phyloP scores from a whole-genome alignment of 441 rosid species.

The Geranium incanum region DNA sequence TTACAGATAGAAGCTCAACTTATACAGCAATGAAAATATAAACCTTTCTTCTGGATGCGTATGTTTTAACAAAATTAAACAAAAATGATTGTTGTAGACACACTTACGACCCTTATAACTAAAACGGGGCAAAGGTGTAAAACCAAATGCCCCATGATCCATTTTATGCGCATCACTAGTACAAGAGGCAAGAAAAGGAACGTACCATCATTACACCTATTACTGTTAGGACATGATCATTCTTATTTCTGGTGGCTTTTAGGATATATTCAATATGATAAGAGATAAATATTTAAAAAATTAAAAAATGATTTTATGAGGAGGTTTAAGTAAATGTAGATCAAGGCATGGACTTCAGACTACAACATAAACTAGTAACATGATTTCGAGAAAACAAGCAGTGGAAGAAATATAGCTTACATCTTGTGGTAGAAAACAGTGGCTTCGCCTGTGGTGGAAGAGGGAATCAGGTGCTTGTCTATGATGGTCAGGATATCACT shows the following conservation, averaged over 20 bases:
- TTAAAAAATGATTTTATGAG: too few relatives aligned
- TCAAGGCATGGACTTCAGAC: too few relatives aligned
- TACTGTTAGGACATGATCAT: not conserved
- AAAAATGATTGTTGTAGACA: not conserved
- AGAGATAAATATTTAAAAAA: too few relatives aligned
- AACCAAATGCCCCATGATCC: not conserved
- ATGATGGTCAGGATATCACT: constrained; percentile 75
- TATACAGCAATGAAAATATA: too few relatives aligned
- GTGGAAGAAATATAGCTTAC: constrained; percentile 30
- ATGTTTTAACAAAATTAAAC: not conserved
- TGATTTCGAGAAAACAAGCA: too few relatives aligned
- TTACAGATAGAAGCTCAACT: not conserved
- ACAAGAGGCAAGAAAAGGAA: not conserved
- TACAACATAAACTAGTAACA: not conserved
- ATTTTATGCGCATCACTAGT: not conserved
- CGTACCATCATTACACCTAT: not conserved
- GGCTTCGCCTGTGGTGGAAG: constrained; percentile 85
- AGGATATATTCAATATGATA: not conserved
- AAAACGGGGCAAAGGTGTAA: not conserved
- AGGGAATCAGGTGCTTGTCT: constrained; percentile 74
- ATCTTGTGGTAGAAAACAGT: constrained; percentile 95
- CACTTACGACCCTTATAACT: not conserved
- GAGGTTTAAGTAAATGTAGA: too few relatives aligned
- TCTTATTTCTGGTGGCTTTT: not conserved
- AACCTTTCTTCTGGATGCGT: too few relatives aligned